Percentiles rank a stretch among this genome's conserved stretches.
phyloP scores from a whole-genome alignment of 2,329 filamentous ascomycete species.

The Alternaria incomplexa region DNA sequence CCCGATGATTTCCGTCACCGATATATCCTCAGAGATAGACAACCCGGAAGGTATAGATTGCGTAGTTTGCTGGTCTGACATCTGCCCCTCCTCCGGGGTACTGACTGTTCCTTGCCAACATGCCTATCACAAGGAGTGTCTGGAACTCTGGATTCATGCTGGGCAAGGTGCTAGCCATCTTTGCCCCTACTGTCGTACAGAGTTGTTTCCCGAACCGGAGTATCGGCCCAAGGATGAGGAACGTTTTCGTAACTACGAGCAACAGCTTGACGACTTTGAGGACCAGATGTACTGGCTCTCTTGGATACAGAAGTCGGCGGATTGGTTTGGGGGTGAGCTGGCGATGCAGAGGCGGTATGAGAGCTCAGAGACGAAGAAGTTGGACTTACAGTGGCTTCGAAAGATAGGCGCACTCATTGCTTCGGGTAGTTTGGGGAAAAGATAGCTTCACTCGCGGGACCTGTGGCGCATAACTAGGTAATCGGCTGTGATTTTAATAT shows the following conservation, averaged over 20 bases:
- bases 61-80: not conserved
- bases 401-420: not conserved
- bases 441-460: not conserved
- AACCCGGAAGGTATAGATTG: not conserved
- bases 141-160: not conserved
- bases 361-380: not conserved
- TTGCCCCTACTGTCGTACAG: constrained; percentile 9
- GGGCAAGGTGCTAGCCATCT: not conserved
- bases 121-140: not conserved
- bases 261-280: not conserved
- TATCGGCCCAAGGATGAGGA: too few relatives aligned
- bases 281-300: not conserved
- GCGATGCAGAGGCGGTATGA: not conserved
- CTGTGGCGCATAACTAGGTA: not conserved
- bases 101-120: not conserved
- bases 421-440: not conserved
- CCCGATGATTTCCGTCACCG: not conserved
- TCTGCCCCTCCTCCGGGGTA: not conserved
- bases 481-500: too few relatives aligned
- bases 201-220: not conserved
- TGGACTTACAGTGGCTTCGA: not conserved
- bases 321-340: not conserved
- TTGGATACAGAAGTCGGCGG: not conserved
- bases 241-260: not conserved
- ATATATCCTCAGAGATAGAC: not conserved